These are phyloP conservation scores for Manihot esculenta DNA, from an alignment of 441 rosid genomes.

Conservation along the genomic window DNA sequence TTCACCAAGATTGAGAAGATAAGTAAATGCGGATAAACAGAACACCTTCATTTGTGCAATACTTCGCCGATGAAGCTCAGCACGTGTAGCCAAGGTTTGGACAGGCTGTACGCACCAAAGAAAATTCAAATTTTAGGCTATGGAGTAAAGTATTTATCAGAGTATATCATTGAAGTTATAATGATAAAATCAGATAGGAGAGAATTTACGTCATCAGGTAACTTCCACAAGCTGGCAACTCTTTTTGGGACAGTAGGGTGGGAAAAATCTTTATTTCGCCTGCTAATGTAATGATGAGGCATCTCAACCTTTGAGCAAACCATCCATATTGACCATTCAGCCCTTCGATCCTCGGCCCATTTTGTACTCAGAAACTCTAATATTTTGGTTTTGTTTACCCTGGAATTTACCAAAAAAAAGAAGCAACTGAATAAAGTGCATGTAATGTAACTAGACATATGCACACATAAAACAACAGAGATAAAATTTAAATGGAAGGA, in stretches of 20 bases:
- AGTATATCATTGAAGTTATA: background rate
- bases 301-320: slow-evolving; percentile 82
- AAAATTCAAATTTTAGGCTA: background rate
- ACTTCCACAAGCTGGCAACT: slow-evolving; percentile 53
- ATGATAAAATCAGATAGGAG: background rate
- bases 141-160: background rate
- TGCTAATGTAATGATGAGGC: slow-evolving; percentile 76
- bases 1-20: background rate
- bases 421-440: background rate
- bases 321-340: slow-evolving; percentile 99
- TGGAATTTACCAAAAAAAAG: slow-evolving; percentile 27
- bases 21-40: slow-evolving; percentile 9
- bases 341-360: slow-evolving; percentile 82
- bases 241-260: slow-evolving; percentile 50
- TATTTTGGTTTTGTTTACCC: slow-evolving; percentile 67
- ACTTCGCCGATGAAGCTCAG: slow-evolving; percentile 94
- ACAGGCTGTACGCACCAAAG: slow-evolving; percentile 52
- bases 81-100: slow-evolving; percentile 72
- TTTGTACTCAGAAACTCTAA: slow-evolving; percentile 58
- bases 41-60: slow-evolving; percentile 93
- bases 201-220: slow-evolving; percentile 56
- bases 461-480: no score
- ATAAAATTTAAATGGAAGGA: no score
- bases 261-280: slow-evolving; percentile 54
- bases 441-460: background rate